Conservation (phyloP, 169 alveolate species). For the Plasmodium fragile region DNA sequence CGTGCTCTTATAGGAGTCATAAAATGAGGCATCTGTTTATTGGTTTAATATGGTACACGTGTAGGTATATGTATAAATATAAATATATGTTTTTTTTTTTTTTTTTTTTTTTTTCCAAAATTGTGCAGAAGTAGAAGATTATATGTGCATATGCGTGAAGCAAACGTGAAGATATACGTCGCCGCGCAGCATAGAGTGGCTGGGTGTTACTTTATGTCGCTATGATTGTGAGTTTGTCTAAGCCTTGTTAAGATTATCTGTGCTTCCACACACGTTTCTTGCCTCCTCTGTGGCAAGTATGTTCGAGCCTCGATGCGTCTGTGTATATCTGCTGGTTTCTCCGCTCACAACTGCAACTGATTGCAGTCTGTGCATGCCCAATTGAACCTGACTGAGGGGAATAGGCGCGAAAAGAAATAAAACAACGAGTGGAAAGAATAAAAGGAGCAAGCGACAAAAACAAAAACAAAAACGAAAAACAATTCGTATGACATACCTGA, state of each 20-base stretch:
- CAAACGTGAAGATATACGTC: not conserved
- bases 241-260: not conserved
- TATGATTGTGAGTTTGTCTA: not conserved
- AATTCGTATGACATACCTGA: constrained; percentile 9
- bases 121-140: not conserved
- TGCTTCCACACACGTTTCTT: not conserved
- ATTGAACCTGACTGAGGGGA: not conserved
- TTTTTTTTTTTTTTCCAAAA: not conserved
- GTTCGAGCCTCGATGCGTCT: not conserved
- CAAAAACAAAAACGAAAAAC: not conserved
- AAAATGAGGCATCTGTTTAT: constrained; percentile 20
- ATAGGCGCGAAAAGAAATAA: not conserved
- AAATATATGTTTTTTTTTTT: not conserved
- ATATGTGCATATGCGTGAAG: not conserved
- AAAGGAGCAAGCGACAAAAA: not conserved
- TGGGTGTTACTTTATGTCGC: not conserved
- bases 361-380: not conserved
- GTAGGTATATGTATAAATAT: not conserved
- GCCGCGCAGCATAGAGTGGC: not conserved
- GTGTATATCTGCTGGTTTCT: not conserved
- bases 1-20: not conserved
- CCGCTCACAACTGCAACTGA: not conserved
- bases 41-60: not conserved
- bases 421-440: not conserved
- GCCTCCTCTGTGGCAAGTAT: not conserved